These are phyloP conservation scores for Kokia cookei DNA, from an alignment of 441 rosid species.

Conservation along the genomic window DNA sequence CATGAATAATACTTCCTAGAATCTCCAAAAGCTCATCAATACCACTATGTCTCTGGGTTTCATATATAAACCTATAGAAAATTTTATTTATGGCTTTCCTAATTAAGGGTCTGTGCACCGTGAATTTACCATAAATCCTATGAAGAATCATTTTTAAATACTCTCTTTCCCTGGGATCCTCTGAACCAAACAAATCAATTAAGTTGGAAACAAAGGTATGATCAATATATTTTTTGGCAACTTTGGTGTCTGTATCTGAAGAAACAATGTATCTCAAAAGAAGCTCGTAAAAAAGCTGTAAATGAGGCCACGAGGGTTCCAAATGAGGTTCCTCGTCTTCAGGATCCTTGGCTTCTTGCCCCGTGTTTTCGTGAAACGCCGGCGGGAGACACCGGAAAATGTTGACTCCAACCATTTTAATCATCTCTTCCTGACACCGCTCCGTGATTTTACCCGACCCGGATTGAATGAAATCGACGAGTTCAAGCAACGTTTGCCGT, in stretches of 20 bases:
- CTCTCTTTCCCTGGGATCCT: slow-evolving; percentile 89
- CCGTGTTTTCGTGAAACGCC: slow-evolving; percentile 69
- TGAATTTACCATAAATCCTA: slow-evolving; percentile 74
- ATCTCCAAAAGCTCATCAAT: slow-evolving; percentile 87
- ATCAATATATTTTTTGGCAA: slow-evolving; percentile 77
- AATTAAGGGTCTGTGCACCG: slow-evolving; percentile 80
- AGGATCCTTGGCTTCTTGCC: slow-evolving; percentile 67
- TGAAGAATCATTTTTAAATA: slow-evolving; percentile 82
- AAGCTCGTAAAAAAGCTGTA: slow-evolving; percentile 71
- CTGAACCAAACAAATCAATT: slow-evolving; percentile 81
- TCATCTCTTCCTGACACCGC: slow-evolving; percentile 77
- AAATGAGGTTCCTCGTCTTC: slow-evolving; percentile 86
- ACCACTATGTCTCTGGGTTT: slow-evolving; percentile 84
- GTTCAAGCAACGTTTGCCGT: slow-evolving; percentile 68
- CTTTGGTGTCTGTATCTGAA: slow-evolving; percentile 63
- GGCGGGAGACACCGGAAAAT: slow-evolving; percentile 79
- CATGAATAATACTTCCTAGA: slow-evolving; percentile 86
- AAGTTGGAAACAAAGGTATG: slow-evolving; percentile 73
- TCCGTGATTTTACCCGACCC: slow-evolving; percentile 68
- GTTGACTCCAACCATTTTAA: slow-evolving; percentile 64
- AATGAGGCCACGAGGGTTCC: slow-evolving; percentile 91
- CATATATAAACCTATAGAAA: slow-evolving; percentile 80
- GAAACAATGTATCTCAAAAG: slow-evolving; percentile 64
- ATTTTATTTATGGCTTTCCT: slow-evolving; percentile 80
- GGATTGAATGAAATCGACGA: slow-evolving; percentile 75